Percentiles rank a stretch among this genome's conserved stretches.
Conservation (phyloP, 2,329 filamentous ascomycete species). For the Monosporascus ibericus region DNA sequence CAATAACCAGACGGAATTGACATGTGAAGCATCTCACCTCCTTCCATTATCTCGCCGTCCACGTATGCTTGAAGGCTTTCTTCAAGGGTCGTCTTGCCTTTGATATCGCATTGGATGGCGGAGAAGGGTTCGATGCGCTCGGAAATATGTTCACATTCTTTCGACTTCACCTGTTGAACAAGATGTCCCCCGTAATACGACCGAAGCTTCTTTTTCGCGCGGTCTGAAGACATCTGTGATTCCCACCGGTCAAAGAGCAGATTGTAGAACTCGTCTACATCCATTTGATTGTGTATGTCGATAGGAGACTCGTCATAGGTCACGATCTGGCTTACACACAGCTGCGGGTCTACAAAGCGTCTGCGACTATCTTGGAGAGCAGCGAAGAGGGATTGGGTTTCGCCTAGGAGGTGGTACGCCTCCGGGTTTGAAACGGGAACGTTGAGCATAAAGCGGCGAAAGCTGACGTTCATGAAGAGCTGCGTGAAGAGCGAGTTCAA, state of each 20-base stretch:
- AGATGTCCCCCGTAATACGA: slow-evolving; percentile 88
- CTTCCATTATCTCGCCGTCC: slow-evolving; percentile 93
- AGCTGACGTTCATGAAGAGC: slow-evolving; percentile 89
- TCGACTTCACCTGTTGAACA: slow-evolving; percentile 91
- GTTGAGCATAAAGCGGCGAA: slow-evolving; percentile 76
- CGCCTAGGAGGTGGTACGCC: slow-evolving; percentile 62
- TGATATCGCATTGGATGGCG: slow-evolving; percentile 92
- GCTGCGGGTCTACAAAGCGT: slow-evolving; percentile 66
- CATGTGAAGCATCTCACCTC: slow-evolving; percentile 43
- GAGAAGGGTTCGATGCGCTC: slow-evolving; percentile 87
- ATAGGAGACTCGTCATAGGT: slow-evolving; percentile 79
- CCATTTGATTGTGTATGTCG: slow-evolving; percentile 89
- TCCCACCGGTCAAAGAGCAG: slow-evolving; percentile 90
- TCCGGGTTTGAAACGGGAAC: slow-evolving; percentile 49
- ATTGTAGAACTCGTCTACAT: slow-evolving; percentile 97
- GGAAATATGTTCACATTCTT: slow-evolving; percentile 90
- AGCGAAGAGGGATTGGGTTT: slow-evolving; percentile 77
- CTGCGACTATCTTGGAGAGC: slow-evolving; percentile 78
- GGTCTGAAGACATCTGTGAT: slow-evolving; percentile 61
- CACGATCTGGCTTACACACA: slow-evolving; percentile 68
- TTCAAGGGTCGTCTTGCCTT: slow-evolving; percentile 75
- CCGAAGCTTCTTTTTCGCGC: slow-evolving; percentile 67
- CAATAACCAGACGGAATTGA: neutral
- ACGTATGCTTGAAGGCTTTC: slow-evolving; percentile 95
- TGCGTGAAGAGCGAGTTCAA: slow-evolving; percentile 92